phyloP scores from a whole-genome alignment of 1,139 yeast species.

The Meyerozyma elateridarum region DNA sequence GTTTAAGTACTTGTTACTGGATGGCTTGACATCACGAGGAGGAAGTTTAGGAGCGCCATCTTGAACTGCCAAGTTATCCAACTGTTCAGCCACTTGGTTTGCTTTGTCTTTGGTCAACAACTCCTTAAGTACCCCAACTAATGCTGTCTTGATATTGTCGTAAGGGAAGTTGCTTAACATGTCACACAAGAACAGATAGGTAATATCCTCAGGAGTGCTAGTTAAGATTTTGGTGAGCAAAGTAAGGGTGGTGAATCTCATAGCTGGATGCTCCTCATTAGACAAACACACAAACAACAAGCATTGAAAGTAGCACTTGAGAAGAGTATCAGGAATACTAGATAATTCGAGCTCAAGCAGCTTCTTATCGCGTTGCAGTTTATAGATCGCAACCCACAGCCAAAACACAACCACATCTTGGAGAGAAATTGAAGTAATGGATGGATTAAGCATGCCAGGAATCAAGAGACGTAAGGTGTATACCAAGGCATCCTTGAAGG shows the following conservation, averaged over 20 bases:
- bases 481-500: constrained; percentile 31
- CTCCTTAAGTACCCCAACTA: constrained; percentile 66
- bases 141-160: constrained; percentile 51
- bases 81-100: constrained; percentile 9
- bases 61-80: constrained; percentile 12
- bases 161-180: constrained; percentile 68
- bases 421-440: constrained; percentile 19
- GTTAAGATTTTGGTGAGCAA: constrained; percentile 54
- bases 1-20: constrained; percentile 26
- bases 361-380: constrained; percentile 14
- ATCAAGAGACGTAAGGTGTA: constrained; percentile 30
- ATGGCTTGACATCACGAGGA: constrained; percentile 9
- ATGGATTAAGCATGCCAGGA: constrained; percentile 33
- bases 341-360: constrained; percentile 28
- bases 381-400: constrained; percentile 37
- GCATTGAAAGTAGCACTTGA: constrained; percentile 32
- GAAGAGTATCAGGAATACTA: constrained; percentile 25
- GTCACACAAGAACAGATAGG: constrained; percentile 61
- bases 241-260: constrained; percentile 36
- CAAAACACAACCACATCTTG: constrained; percentile 34
- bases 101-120: constrained; percentile 36
- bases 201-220: constrained; percentile 47
- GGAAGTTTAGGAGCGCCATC: constrained; percentile 22
- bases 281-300: constrained; percentile 24
- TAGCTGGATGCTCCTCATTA: constrained; percentile 10